Conservation (phyloP, 345 rosid species). For the Corchorus olitorius region DNA sequence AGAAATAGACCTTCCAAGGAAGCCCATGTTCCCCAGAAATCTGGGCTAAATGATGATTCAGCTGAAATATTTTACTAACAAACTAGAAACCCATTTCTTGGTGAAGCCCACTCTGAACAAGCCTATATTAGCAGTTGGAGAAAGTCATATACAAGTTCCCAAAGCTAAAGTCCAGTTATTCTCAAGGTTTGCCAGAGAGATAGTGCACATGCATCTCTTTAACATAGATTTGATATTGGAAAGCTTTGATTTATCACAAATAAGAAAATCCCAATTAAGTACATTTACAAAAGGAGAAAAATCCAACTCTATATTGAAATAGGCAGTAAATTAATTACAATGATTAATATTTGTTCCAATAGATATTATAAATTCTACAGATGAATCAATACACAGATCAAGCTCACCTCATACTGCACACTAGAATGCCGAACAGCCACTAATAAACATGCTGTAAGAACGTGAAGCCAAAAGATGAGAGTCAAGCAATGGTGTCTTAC, state of each 20-base stretch:
- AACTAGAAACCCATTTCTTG: too few species aligned
- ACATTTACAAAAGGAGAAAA: neutral
- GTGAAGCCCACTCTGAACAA: too few species aligned
- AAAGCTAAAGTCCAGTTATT: too few species aligned
- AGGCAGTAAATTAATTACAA: slow-evolving; percentile 21
- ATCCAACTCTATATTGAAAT: slow-evolving; percentile 13
- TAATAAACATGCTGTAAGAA: slow-evolving; percentile 8
- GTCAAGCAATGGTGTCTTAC: slow-evolving; percentile 28
- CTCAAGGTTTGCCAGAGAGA: too few species aligned
- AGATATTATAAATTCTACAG: slow-evolving; percentile 16
- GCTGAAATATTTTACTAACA: too few species aligned
- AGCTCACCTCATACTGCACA: slow-evolving; percentile 22
- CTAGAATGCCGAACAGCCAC: slow-evolving; percentile 19
- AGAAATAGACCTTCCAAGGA: too few species aligned
- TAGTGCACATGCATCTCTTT: too few species aligned
- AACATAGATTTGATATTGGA: neutral
- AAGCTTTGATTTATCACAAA: neutral
- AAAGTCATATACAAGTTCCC: too few species aligned
- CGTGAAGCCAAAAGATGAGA: slow-evolving; percentile 5
- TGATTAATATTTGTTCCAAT: slow-evolving; percentile 10
- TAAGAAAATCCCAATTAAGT: neutral
- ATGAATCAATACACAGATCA: slow-evolving; percentile 20
- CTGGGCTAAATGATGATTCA: too few species aligned
- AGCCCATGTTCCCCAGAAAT: too few species aligned
- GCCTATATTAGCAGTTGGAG: too few species aligned